These are phyloP conservation scores for Alternaria ventricosa DNA, from an alignment of 2,329 filamentous ascomycete genomes.

Conservation along the genomic window DNA sequence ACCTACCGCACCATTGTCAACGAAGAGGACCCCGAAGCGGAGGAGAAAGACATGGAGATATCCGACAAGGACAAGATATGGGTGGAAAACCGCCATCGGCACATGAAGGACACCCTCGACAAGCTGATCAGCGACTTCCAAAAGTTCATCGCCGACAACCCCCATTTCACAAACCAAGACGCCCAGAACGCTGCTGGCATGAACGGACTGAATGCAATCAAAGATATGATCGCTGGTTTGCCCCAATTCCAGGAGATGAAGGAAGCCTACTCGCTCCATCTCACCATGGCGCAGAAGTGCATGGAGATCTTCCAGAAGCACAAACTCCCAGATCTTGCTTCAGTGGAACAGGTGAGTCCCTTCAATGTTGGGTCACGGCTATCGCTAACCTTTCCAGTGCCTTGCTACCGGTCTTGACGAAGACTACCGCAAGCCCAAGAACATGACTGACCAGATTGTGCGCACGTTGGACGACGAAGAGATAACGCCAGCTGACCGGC, in stretches of 20 bases:
- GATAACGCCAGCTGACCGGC: constrained; percentile 73
- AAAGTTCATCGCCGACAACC: constrained; percentile 88
- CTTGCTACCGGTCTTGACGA: constrained; percentile 92
- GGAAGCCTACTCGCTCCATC: constrained; percentile 89
- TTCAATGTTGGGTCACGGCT: not conserved
- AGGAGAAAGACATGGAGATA: constrained; percentile 91
- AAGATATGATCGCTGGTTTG: constrained; percentile 94
- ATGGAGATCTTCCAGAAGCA: constrained; percentile 90
- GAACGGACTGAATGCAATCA: constrained; percentile 88
- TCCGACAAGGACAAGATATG: constrained; percentile 91
- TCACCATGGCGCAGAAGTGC: constrained; percentile 96
- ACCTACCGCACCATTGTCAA: constrained; percentile 83
- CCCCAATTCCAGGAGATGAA: constrained; percentile 97
- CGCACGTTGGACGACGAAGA: constrained; percentile 86
- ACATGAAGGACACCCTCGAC: constrained; percentile 98
- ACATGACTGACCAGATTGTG: constrained; percentile 83
- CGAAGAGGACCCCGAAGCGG: constrained; percentile 70
- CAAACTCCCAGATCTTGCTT: constrained; percentile 86
- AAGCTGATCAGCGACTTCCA: constrained; percentile 92
- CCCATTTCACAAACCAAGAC: constrained; percentile 82
- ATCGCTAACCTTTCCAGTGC: constrained; percentile 54
- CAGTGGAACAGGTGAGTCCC: constrained; percentile 75
- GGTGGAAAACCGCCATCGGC: constrained; percentile 90
- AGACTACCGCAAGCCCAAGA: constrained; percentile 88
- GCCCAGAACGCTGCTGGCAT: constrained; percentile 74